These are phyloP conservation scores for Austroboletus novae-zelandiae DNA, from an alignment of 1,284 basidiomycete species.

Conservation along the genomic window DNA sequence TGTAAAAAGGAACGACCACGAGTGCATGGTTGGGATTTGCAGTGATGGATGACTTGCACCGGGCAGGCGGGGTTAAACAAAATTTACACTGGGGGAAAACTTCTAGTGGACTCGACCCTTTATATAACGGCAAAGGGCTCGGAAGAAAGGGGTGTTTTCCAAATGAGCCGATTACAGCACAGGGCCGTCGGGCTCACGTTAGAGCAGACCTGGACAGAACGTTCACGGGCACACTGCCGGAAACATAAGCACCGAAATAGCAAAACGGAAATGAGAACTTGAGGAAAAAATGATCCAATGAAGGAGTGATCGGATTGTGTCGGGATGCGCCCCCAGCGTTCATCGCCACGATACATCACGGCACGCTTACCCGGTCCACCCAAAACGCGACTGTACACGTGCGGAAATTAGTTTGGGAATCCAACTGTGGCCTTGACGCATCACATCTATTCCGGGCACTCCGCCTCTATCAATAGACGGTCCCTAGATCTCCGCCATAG, in stretches of 20 bases:
- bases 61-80: slow-evolving; percentile 10
- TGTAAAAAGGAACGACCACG: slow-evolving; percentile 28
- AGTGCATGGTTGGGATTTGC: slow-evolving; percentile 20
- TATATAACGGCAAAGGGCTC: slow-evolving; percentile 18
- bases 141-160: background rate
- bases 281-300: background rate
- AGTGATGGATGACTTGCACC: slow-evolving; percentile 6
- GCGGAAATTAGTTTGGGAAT: background rate
- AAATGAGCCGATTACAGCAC: background rate
- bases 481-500: background rate
- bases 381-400: background rate
- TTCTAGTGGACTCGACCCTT: slow-evolving; percentile 8
- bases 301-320: background rate
- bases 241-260: background rate
- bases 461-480: background rate
- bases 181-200: slow-evolving; percentile 2
- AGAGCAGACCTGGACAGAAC: slow-evolving; percentile 1
- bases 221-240: background rate
- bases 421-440: background rate
- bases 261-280: background rate
- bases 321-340: background rate
- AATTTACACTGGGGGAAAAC: slow-evolving; percentile 17
- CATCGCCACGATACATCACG: background rate
- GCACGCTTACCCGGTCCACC: background rate
- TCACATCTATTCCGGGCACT: background rate